A percentile compares a stretch with the other conserved stretches of the same genome.
These are phyloP conservation scores for Serendipita indica DNA, from an alignment of 768 basidiomycete genomes.

Conservation along the genomic window DNA sequence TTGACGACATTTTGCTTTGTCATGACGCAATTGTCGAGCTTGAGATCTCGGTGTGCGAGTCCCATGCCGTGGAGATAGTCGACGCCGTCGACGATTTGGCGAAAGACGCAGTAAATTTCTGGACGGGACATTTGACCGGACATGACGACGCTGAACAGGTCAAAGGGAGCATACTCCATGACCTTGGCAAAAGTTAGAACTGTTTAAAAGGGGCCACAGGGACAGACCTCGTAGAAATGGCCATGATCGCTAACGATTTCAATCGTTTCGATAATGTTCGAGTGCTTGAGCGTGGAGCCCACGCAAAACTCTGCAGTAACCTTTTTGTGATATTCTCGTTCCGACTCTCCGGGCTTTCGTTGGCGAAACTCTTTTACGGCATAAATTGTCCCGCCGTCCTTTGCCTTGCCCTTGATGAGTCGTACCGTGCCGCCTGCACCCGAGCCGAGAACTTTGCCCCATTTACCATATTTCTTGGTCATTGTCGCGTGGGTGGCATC, in stretches of 20 bases:
- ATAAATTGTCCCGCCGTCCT: slow-evolving; percentile 72
- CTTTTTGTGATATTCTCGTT: slow-evolving; percentile 99
- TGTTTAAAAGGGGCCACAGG: slow-evolving; percentile 9
- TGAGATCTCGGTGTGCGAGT: slow-evolving; percentile 94
- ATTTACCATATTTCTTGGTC: slow-evolving; percentile 98
- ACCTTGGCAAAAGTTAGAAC: slow-evolving; percentile 36
- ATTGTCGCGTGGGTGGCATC: slow-evolving; percentile 81
- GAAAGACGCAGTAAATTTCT: slow-evolving; percentile 97
- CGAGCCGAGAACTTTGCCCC: slow-evolving; percentile 87
- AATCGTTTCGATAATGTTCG: slow-evolving; percentile 94
- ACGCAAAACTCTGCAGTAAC: slow-evolving; percentile 99
- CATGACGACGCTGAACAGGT: slow-evolving; percentile 99
- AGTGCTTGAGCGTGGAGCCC: slow-evolving; percentile 82
- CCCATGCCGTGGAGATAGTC: slow-evolving; percentile 97
- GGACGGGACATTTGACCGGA: slow-evolving; percentile 96
- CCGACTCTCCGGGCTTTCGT: slow-evolving; percentile 71
- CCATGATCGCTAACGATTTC: slow-evolving; percentile 97
- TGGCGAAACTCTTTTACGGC: slow-evolving; percentile 97
- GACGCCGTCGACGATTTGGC: slow-evolving; percentile 95
- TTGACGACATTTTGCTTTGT: slow-evolving; percentile 89
- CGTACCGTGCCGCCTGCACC: slow-evolving; percentile 98
- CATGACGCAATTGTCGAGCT: slow-evolving; percentile 99
- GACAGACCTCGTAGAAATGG: slow-evolving; percentile 89
- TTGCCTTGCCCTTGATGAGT: slow-evolving; percentile 73
- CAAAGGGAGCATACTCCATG: slow-evolving; percentile 99